Conservation (phyloP, 306 rosid genomes). For the Bauhinia variegata region DNA sequence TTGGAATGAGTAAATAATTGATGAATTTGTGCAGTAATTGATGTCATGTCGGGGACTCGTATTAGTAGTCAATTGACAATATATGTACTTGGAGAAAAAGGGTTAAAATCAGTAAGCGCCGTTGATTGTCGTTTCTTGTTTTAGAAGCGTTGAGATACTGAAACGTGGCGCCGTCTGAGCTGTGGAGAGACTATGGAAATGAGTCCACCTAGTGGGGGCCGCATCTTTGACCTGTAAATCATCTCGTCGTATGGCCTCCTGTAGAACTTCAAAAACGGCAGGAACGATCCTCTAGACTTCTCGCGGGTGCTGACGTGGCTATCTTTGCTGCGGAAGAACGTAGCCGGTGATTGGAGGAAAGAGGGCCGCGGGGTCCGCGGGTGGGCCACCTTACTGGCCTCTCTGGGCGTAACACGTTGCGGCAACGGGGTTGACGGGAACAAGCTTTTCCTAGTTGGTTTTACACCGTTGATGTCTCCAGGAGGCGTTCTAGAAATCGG, state of each 20-base stretch:
- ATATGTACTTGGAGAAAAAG: not conserved
- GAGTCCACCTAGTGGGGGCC: constrained; percentile 96
- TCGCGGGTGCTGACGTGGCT: constrained; percentile 61
- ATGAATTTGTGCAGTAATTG: constrained; percentile 46
- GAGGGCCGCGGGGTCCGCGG: constrained; percentile 67
- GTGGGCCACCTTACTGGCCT: constrained; percentile 30
- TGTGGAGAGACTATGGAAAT: constrained; percentile 91
- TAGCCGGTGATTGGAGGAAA: constrained; percentile 92
- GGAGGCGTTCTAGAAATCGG: constrained; percentile 75
- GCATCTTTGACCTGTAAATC: constrained; percentile 92
- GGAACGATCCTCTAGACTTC: constrained; percentile 68
- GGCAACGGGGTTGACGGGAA: constrained; percentile 90
- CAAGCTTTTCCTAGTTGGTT: constrained; percentile 56
- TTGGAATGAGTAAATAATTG: constrained; percentile 41
- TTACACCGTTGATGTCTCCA: constrained; percentile 46
- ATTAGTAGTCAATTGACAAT: not conserved
- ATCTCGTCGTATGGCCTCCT: constrained; percentile 88
- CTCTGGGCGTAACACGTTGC: constrained; percentile 49
- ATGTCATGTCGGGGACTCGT: not conserved
- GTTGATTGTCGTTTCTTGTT: constrained; percentile 27
- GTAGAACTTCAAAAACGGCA: constrained; percentile 72
- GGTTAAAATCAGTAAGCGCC: not conserved
- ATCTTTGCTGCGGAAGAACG: constrained; percentile 65
- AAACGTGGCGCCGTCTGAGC: constrained; percentile 79
- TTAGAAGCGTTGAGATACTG: constrained; percentile 89